Base-by-base conservation (phyloP, 768 basidiomycete species). In the Amanita molliuscula region DNA sequence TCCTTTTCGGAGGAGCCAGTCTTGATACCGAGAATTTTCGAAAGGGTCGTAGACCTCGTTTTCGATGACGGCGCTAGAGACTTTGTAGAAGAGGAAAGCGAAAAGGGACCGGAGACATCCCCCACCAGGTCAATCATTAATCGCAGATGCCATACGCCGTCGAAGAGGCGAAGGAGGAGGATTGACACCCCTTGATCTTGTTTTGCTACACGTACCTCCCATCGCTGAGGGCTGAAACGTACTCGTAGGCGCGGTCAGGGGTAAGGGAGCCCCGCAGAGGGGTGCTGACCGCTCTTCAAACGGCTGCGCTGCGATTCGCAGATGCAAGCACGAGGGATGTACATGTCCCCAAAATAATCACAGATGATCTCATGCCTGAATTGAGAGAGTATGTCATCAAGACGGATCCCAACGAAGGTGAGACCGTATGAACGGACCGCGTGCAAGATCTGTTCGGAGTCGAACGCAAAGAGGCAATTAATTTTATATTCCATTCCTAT, bases 31-130 rank as follows among this genome's bases (percentile, higher is more conserved):
- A 99, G 73, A 58, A 98, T 95, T 56, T n/a, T 92, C 85, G 58
- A 94, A 99, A 1, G 96, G 96, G 63, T 98, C 79, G 64, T 97
- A 99, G 10, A 94, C 62, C 57, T 79, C 82, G 68, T 69, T 76
- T 54, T 88, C 80, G 47, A 75, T 55, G 55, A 77, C 71, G 52
- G 77, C 68, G 45, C 69, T 71, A 6, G 77, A 71, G 31, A 79
- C 82, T 59, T 76, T 75, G 67, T 84, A 84, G n/a, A 70, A 75
- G 28, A 93, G 63, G 56, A 78, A 78, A 6, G 69, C 81, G 51
- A 93, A 78, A 1, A 79, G 48, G 7, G 72, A 66, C 94, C 94
- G 97, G 49, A 61, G 70, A 29, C 70, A 69, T 54, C 75, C 75
- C 11, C 55, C 64, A 6, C 65, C 68, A 34, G 74, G 74, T 2